Evolutionary conservation across 208 protist species (phyloP), one percentile per base, ranked within the genome.

Genomic region (Polymyxa betae): DNA sequence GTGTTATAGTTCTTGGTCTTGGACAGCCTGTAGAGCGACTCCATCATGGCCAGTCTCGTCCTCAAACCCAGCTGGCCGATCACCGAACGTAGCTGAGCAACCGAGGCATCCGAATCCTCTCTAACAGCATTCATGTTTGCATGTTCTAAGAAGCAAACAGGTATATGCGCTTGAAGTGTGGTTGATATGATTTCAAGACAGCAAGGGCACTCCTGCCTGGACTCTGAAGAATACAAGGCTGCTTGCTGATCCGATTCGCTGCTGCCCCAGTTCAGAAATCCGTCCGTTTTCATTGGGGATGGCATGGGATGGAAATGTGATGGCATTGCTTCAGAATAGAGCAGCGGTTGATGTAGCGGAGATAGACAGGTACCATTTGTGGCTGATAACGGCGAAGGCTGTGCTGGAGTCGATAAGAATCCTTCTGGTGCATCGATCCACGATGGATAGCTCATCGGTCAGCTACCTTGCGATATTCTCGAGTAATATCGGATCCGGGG

Each of bases 221-320:
- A 5, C 5, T 12, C 72, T 29, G 54, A 66, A 35, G 72, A 5
- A 5, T 20, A 35, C 5, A 16, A n/a, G n/a, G n/a, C 35, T 20
- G 72, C 5, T 5, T 60, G 49, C 5, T 24, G 5, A 29, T 60
- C 49, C 5, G 49, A 5, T 60, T 82, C 72, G 16, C 16, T n/a
- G 72, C 12, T 82, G 72, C 72, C 72, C 72, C 72, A 82, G n/a
- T 82, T 82, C 35, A 82, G n/a, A n/a, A 82, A 82, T n/a, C 72
- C 72, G 72, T 82, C 72, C 5, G 72, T 82, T 43, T 82, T 82
- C 72, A 82, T 82, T 5, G 72, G 72, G 16, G 72, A 82, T n/a
- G 72, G 35, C 72, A 82, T 82, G 35, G 35, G 5, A 5, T 82
- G 72, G 5, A 82, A 43, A 43, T 82, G 72, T n/a, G 72, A 82